These are phyloP conservation scores for Zizania latifolia DNA, from an alignment of 176 grass and related monocot species.

Conservation along the genomic window DNA sequence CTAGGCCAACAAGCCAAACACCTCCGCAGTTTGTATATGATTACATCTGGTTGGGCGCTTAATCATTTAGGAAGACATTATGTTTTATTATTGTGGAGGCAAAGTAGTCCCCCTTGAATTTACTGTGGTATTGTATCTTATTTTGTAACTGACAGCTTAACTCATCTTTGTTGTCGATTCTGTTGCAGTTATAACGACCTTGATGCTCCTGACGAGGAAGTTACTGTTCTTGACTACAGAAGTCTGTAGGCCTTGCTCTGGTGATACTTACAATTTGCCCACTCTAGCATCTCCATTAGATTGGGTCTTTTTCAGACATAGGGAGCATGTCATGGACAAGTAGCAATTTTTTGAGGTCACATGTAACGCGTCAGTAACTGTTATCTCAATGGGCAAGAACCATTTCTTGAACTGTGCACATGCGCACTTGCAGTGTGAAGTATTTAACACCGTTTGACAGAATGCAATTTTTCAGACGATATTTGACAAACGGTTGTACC, in stretches of 20 bases:
- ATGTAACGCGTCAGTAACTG: not conserved
- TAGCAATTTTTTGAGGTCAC: constrained; percentile 24
- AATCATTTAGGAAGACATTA: not conserved
- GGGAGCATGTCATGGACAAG: not conserved
- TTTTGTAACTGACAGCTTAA: not conserved
- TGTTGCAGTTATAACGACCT: constrained; percentile 85
- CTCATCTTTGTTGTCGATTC: not conserved
- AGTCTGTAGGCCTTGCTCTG: constrained; percentile 60
- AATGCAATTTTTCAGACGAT: not conserved
- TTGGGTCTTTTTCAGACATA: not conserved
- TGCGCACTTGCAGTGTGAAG: not conserved
- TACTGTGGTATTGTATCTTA: not conserved
- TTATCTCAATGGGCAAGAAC: not conserved
- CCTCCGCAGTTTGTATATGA: not conserved
- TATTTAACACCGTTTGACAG: not conserved
- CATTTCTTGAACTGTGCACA: not conserved
- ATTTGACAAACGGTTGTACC: not conserved
- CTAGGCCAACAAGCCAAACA: not conserved
- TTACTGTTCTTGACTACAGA: constrained; percentile 96
- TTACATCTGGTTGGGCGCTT: not conserved
- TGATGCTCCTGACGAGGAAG: constrained; percentile 97
- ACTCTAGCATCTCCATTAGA: constrained; percentile 15
- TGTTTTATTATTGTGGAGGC: not conserved
- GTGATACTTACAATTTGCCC: not conserved
- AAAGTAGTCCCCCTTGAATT: not conserved